Conservation (phyloP, 768 basidiomycete genomes). For the Candolleomyces efflorescens region DNA sequence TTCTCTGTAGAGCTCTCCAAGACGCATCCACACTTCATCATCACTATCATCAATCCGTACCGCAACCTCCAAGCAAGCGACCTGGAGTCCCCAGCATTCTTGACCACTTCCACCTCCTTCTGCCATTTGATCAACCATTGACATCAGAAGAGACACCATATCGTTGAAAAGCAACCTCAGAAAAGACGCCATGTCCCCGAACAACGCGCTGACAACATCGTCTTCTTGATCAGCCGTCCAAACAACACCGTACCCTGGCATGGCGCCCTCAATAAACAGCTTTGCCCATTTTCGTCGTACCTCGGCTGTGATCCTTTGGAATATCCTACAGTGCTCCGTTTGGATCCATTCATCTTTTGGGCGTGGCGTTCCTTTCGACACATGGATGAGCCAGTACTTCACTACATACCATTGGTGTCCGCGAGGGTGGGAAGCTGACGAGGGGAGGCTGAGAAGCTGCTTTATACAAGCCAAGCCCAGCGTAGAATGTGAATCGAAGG, state of each 20-base stretch:
- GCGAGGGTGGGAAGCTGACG: background rate
- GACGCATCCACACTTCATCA: background rate
- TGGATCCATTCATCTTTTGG: background rate
- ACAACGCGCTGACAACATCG: background rate
- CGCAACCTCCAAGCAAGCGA: background rate
- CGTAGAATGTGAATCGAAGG: background rate
- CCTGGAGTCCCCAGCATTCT: background rate
- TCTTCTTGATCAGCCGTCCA: too few relatives aligned
- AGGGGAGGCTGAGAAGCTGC: background rate
- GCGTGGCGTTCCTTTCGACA: background rate
- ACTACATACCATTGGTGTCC: background rate
- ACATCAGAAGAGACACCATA: background rate
- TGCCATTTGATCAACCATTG: background rate
- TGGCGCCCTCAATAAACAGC: background rate
- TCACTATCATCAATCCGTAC: background rate
- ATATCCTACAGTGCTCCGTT: background rate
- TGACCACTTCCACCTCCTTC: background rate
- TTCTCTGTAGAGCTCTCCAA: background rate
- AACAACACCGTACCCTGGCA: too few relatives aligned
- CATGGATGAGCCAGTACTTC: background rate
- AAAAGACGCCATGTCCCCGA: background rate
- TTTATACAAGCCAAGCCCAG: background rate
- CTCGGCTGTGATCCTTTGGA: background rate
- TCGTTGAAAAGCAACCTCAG: background rate
- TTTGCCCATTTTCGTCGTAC: background rate